Base-by-base conservation (phyloP, 495 filamentous ascomycete species). In the Penicillium tannophilum region DNA sequence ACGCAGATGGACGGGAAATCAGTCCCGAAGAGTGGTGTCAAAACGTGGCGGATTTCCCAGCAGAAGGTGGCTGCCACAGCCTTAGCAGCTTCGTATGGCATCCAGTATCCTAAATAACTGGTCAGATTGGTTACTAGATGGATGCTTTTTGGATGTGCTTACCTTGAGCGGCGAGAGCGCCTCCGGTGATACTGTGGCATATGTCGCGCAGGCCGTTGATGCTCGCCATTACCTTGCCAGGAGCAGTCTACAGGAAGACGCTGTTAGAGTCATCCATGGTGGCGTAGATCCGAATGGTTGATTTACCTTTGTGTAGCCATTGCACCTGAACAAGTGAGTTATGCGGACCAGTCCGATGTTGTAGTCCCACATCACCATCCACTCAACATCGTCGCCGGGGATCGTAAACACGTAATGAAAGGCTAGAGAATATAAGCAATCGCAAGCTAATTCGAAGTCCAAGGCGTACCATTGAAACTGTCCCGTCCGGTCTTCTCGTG, bases 331-430 rank as follows among this genome's bases (percentile, higher is more conserved):
- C 67, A 98, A 90, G 43, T 91, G 90, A 6, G 94, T 97, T 66
- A 93, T 93, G 57, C 93, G 86, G 52, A 97, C 93, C 26, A 97
- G 87, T n/a, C 94, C 94, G 56, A 93, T 86, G 59, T 92, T 92
- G 72, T 97, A 97, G 71, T 98, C 94, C 94, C 94, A 98, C 86
- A 96, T 91, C 24, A 98, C 85, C 7, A 79, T 83, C 78, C 91
- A 92, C 49, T 79, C 71, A 60, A 79, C 82, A 6, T 86, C 83
- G 41, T 91, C 82, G 11, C 78, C 85, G 7, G 88, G 88, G 23
- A 87, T 69, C 64, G 84, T 83, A 76, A 96, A 98, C n/a, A 81
- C 86, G 72, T 98, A 98, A 57, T 93, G 86, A 72, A 93, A 97
- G 6, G 95, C 94, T 97, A 58, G 43, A 52, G 0, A 17, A 12